Evolutionary conservation across 202 grass and related monocot genomes (phyloP).

Genomic region (Tripidium arundinaceum): DNA sequence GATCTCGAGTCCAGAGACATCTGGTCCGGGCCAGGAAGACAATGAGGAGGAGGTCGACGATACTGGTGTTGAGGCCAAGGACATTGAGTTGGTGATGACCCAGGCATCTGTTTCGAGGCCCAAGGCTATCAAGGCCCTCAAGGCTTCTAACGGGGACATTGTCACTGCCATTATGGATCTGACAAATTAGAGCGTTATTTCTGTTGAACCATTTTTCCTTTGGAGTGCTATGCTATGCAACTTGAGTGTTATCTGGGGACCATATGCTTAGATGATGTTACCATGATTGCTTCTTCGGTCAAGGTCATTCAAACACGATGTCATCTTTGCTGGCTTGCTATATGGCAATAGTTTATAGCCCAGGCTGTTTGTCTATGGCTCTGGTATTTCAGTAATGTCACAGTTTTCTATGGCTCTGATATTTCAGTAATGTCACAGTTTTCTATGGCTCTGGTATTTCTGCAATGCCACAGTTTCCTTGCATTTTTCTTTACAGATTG

Average conservation of each 20-base stretch:
- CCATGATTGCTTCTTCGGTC: not conserved
- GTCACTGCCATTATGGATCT: conserved; percentile 64
- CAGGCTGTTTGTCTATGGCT: not conserved
- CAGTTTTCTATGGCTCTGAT: not conserved
- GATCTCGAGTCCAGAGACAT: conserved; percentile 33
- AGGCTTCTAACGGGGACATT: conserved; percentile 47
- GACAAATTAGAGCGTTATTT: conserved; percentile 32
- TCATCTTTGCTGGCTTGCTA: not conserved
- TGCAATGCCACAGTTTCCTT: too few relatives aligned
- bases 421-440: not conserved
- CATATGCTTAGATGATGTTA: conserved; percentile 3
- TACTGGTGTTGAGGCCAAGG: conserved; percentile 44
- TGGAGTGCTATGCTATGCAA: not conserved
- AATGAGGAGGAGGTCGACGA: conserved; percentile 54
- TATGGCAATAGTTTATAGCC: not conserved
- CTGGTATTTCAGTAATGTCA: not conserved
- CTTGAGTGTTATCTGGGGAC: conserved; percentile 11
- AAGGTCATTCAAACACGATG: not conserved
- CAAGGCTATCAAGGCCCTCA: conserved; percentile 54
- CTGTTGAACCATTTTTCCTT: not conserved
- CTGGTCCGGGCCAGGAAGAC: conserved; percentile 31
- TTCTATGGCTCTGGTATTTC: not conserved
- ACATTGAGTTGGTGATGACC: conserved; percentile 59
- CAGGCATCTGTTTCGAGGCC: conserved; percentile 44
- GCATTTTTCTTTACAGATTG: too few relatives aligned